Conservation (phyloP, 345 rosid genomes). For the Crucihimalaya himalaica region DNA sequence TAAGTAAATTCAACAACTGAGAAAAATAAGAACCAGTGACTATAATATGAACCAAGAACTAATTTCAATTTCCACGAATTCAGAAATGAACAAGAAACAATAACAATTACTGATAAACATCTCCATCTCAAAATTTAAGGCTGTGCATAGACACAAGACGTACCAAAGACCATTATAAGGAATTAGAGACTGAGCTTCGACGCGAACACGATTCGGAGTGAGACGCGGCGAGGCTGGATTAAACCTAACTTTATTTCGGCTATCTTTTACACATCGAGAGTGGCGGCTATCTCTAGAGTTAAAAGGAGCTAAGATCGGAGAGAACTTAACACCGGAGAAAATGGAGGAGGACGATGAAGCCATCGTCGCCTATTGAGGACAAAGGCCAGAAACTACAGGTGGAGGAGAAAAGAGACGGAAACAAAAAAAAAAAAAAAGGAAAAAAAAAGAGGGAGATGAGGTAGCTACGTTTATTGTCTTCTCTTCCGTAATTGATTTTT, state of each 20-base stretch:
- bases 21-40: conserved; percentile 3
- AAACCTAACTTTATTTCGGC: conserved; percentile 39
- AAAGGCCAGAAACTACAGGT: conserved; percentile 4
- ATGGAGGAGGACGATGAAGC: conserved; percentile 46
- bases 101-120: background rate
- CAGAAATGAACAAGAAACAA: background rate
- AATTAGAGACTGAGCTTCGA: conserved; percentile 33
- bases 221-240: conserved; percentile 8
- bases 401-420: background rate
- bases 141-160: background rate
- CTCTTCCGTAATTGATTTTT: background rate
- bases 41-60: background rate
- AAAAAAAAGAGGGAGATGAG: conserved; percentile 18
- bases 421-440: background rate
- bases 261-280: conserved; percentile 24
- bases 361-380: conserved; percentile 40
- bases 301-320: conserved; percentile 37
- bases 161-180: conserved; percentile 34
- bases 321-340: conserved; percentile 38
- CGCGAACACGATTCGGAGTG: conserved; percentile 29
- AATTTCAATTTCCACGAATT: background rate
- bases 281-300: conserved; percentile 33
- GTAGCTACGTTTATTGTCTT: conserved; percentile 21
- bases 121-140: background rate
- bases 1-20: background rate